A percentile compares a stretch with the other conserved stretches of the same genome.
These are phyloP conservation scores for Colletotrichum aenigma DNA, from an alignment of 2,329 filamentous ascomycete species.

Conservation along the genomic window DNA sequence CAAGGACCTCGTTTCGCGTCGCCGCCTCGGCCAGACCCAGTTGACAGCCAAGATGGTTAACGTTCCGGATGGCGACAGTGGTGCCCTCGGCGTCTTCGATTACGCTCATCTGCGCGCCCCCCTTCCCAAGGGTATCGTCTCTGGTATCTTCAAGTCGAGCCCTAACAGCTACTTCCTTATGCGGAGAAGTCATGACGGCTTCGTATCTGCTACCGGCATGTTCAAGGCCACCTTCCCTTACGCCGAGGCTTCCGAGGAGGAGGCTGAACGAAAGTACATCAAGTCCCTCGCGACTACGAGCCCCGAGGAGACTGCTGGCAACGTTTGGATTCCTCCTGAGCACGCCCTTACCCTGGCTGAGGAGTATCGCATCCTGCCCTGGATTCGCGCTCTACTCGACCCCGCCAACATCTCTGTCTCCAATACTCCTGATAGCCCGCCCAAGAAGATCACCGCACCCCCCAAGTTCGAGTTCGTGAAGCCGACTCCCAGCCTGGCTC, in stretches of 20 bases:
- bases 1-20: conserved; percentile 77
- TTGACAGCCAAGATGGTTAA: conserved; percentile 82
- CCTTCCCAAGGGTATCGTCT: conserved; percentile 87
- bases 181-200: conserved; percentile 85
- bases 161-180: conserved; percentile 97
- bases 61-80: conserved; percentile 73
- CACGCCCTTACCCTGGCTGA: conserved; percentile 81
- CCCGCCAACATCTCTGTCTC: conserved; percentile 73
- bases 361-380: conserved; percentile 84
- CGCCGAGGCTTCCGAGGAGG: conserved; percentile 74
- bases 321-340: conserved; percentile 91
- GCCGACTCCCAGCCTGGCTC: conserved; percentile 45
- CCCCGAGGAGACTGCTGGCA: conserved; percentile 90
- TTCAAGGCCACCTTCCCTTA: conserved; percentile 90
- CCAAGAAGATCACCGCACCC: conserved; percentile 79
- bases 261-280: conserved; percentile 80
- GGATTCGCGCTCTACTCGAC: conserved; percentile 93
- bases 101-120: conserved; percentile 95
- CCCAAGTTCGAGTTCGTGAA: conserved; percentile 73
- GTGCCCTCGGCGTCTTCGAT: conserved; percentile 84
- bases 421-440: conserved; percentile 66
- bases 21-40: conserved; percentile 91
- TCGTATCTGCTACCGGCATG: conserved; percentile 86
- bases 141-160: conserved; percentile 88
- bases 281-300: conserved; percentile 84